phyloP scores from a whole-genome alignment of 228 moss, liverwort and hornwort species.

The Sphagnum fallax region DNA sequence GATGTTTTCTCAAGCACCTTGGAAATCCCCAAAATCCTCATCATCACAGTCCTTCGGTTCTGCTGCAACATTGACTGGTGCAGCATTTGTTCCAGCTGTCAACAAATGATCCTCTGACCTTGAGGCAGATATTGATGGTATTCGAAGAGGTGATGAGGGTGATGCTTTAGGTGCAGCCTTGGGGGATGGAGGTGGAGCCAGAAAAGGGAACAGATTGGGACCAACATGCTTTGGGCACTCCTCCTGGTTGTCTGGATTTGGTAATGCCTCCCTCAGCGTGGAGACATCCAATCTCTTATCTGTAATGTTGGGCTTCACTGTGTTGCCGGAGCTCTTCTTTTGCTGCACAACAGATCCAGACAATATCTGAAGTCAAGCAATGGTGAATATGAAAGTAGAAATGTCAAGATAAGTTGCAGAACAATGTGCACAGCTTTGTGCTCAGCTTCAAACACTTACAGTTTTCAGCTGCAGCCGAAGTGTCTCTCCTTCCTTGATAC shows the following conservation, averaged over 20 bases:
- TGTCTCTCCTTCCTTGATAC: slow-evolving; percentile 95
- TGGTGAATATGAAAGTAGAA: neutral
- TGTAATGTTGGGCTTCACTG: slow-evolving; percentile 24
- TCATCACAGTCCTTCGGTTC: slow-evolving; percentile 32
- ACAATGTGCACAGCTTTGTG: neutral
- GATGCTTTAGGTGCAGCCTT: slow-evolving; percentile 22
- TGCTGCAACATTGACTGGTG: slow-evolving; percentile 8
- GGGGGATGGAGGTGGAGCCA: slow-evolving; percentile 51
- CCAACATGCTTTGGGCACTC: slow-evolving; percentile 36
- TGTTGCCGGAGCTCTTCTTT: slow-evolving; percentile 35
- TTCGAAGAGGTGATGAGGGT: slow-evolving; percentile 28
- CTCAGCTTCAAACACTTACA: slow-evolving; percentile 34
- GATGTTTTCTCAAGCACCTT: slow-evolving; percentile 55
- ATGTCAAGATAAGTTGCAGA: neutral
- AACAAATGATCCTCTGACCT: slow-evolving; percentile 13
- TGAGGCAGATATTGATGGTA: slow-evolving; percentile 26
- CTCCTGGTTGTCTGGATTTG: slow-evolving; percentile 50
- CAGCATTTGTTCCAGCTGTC: slow-evolving; percentile 2
- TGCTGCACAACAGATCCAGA: slow-evolving; percentile 14
- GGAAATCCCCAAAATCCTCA: slow-evolving; percentile 97
- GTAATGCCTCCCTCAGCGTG: slow-evolving; percentile 20
- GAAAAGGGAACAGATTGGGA: slow-evolving; percentile 19
- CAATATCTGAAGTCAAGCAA: slow-evolving; percentile 6
- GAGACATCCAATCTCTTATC: slow-evolving; percentile 10
- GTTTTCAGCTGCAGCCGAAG: slow-evolving; percentile 82